A percentile compares a stretch with the other conserved stretches of the same genome.
Evolutionary conservation across 768 basidiomycete genomes (phyloP).

Genomic region (Termitomyces sp.): DNA sequence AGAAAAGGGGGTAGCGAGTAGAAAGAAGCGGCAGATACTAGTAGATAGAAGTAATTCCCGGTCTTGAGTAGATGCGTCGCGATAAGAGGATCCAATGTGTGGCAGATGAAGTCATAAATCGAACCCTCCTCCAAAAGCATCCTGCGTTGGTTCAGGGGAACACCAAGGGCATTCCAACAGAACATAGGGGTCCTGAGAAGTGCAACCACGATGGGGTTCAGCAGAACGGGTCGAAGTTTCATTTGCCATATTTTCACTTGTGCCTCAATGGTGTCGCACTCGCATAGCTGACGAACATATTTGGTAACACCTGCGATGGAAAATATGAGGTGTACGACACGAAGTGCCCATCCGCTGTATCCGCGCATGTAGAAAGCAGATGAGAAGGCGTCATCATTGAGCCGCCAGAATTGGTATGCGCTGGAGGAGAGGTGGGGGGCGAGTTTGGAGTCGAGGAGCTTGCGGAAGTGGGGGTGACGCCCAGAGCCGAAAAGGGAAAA

Average conservation of each 20-base stretch:
- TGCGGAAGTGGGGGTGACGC: slow-evolving; percentile 55
- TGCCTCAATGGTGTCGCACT: slow-evolving; percentile 49
- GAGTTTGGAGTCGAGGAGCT: slow-evolving; percentile 57
- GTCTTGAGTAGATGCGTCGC: slow-evolving; percentile 52
- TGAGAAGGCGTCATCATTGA: slow-evolving; percentile 49
- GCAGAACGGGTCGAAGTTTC: slow-evolving; percentile 58
- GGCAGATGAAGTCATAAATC: slow-evolving; percentile 48
- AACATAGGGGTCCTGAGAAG: slow-evolving; percentile 54
- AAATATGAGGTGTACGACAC: slow-evolving; percentile 59
- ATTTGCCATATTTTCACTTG: slow-evolving; percentile 64
- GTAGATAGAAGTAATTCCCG: slow-evolving; percentile 66
- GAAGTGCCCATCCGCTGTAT: slow-evolving; percentile 67
- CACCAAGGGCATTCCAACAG: slow-evolving; percentile 80
- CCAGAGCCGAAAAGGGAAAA: slow-evolving; percentile 70
- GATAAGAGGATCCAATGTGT: slow-evolving; percentile 51
- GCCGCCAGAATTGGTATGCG: slow-evolving; percentile 77
- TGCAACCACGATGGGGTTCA: slow-evolving; percentile 56
- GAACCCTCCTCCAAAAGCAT: slow-evolving; percentile 56
- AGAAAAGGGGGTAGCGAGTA: neutral
- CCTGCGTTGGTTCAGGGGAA: slow-evolving; percentile 66
- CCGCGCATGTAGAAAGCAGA: slow-evolving; percentile 68
- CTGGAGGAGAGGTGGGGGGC: slow-evolving; percentile 68
- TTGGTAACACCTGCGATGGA: slow-evolving; percentile 54
- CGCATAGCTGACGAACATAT: slow-evolving; percentile 56
- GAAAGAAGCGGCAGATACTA: slow-evolving; percentile 31